Conservation (phyloP, 768 basidiomycete species). For the Gymnopilus dilepis region DNA sequence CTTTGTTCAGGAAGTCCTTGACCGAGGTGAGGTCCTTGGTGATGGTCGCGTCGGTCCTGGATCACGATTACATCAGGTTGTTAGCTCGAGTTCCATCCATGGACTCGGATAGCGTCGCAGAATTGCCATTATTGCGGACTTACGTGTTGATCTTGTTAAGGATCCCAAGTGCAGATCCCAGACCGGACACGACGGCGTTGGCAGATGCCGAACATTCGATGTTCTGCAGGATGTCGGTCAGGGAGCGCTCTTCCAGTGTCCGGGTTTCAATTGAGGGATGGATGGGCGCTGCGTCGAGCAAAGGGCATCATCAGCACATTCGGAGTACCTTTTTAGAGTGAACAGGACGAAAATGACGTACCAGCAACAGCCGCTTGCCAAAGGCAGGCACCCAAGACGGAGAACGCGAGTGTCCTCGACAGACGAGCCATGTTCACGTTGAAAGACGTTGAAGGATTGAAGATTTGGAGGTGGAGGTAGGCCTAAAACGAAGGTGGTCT, state of each 20-base stretch:
- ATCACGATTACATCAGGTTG: too few relatives aligned
- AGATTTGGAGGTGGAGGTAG: background rate
- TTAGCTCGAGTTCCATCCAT: too few relatives aligned
- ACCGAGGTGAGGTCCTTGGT: constrained; percentile 25
- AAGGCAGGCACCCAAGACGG: constrained; percentile 21
- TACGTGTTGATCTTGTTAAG: constrained; percentile 29
- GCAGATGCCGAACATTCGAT: constrained; percentile 30
- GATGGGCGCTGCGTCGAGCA: constrained; percentile 15
- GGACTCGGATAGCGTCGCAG: too few relatives aligned
- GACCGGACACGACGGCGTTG: constrained; percentile 25
- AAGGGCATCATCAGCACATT: background rate
- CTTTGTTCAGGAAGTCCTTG: constrained; percentile 28
- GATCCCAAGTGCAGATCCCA: constrained; percentile 25
- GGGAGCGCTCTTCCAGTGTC: constrained; percentile 22
- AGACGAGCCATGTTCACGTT: constrained; percentile 21
- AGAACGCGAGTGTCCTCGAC: constrained; percentile 20
- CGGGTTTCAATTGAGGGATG: constrained; percentile 18
- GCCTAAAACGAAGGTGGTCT: constrained; percentile 15
- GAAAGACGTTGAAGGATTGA: too few relatives aligned
- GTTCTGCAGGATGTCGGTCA: constrained; percentile 28
- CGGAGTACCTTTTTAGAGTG: too few relatives aligned
- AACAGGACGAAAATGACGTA: background rate
- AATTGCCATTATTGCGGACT: background rate
- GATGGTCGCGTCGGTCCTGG: constrained; percentile 25
- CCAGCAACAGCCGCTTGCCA: constrained; percentile 27